Percentiles rank a stretch among this genome's conserved stretches.
Conservation (phyloP, 1,284 basidiomycete genomes). For the Irpex lacteus region DNA sequence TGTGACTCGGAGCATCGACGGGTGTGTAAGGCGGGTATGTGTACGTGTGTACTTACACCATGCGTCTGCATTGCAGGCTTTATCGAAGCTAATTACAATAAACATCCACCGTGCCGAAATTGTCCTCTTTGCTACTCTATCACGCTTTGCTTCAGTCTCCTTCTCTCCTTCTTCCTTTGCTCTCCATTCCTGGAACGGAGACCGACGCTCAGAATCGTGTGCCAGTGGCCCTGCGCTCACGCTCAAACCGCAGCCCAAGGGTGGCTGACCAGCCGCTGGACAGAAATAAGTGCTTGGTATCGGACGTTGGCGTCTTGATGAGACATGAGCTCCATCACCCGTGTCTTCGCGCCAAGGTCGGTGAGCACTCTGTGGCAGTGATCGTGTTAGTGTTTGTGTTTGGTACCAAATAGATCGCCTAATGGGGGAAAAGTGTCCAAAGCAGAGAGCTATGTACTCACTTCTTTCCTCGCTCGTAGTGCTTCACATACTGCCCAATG, state of each 20-base stretch:
- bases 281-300: constrained; percentile 86
- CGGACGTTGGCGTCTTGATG: constrained; percentile 87
- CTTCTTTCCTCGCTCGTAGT: constrained; percentile 89
- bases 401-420: neutral
- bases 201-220: too few relatives aligned
- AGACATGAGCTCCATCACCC: constrained; percentile 94
- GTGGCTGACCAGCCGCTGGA: constrained; percentile 79
- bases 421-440: neutral
- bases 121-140: too few relatives aligned
- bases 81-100: too few relatives aligned
- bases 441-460: constrained; percentile 34
- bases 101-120: too few relatives aligned
- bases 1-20: too few relatives aligned
- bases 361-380: constrained; percentile 60
- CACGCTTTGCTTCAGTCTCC: too few relatives aligned
- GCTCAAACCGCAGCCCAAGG: constrained; percentile 52
- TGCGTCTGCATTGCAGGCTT: too few relatives aligned
- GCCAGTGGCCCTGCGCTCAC: too few relatives aligned
- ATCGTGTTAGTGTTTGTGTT: constrained; percentile 4
- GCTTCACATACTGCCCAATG: constrained; percentile 91
- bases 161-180: too few relatives aligned
- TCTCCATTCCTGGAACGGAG: too few relatives aligned
- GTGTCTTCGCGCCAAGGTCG: constrained; percentile 84
- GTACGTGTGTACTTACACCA: too few relatives aligned
- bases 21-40: too few relatives aligned